Evolutionary conservation across 2,329 filamentous ascomycete species (phyloP).

Genomic region (Achaetomium macrosporum): DNA sequence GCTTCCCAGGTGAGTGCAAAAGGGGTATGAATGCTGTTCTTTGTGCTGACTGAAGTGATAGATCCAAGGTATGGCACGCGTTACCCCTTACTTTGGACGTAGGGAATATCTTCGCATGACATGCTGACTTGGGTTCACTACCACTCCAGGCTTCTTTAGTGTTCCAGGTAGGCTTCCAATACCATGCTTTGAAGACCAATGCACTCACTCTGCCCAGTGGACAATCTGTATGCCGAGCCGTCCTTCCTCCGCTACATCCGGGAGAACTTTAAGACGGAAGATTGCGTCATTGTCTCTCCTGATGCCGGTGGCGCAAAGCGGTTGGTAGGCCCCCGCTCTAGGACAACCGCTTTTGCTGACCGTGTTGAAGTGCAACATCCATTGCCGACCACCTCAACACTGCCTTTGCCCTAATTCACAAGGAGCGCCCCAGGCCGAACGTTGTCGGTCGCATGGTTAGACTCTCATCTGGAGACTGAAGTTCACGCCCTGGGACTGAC

Average conservation of each 20-base stretch:
- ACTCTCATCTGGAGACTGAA: neutral
- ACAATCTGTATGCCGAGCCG: slow-evolving; percentile 88
- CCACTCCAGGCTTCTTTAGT: slow-evolving; percentile 78
- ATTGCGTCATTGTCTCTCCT: slow-evolving; percentile 90
- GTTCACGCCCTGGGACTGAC: slow-evolving; percentile 1
- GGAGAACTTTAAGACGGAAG: slow-evolving; percentile 73
- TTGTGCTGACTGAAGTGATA: slow-evolving; percentile 6
- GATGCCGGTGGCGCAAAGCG: slow-evolving; percentile 93
- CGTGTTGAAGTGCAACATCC: slow-evolving; percentile 57
- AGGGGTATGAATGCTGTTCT: no score
- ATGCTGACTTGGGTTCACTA: slow-evolving; percentile 45
- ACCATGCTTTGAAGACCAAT: neutral
- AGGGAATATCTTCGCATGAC: neutral
- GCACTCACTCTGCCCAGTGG: slow-evolving; percentile 14
- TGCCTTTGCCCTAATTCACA: slow-evolving; percentile 91
- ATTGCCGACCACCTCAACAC: slow-evolving; percentile 90
- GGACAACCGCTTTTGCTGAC: slow-evolving; percentile 5
- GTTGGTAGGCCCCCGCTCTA: slow-evolving; percentile 33
- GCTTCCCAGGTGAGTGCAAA: slow-evolving; percentile 59
- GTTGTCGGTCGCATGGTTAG: slow-evolving; percentile 74
- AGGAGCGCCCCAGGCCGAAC: slow-evolving; percentile 78
- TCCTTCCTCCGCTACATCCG: slow-evolving; percentile 87
- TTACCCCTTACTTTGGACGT: neutral
- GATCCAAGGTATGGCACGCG: slow-evolving; percentile 23
- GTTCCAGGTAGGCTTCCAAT: slow-evolving; percentile 38